Percentiles rank a stretch among this genome's conserved stretches.
Conservation (phyloP, 73 alveolate species). For the Paramecium tetraurelia region DNA sequence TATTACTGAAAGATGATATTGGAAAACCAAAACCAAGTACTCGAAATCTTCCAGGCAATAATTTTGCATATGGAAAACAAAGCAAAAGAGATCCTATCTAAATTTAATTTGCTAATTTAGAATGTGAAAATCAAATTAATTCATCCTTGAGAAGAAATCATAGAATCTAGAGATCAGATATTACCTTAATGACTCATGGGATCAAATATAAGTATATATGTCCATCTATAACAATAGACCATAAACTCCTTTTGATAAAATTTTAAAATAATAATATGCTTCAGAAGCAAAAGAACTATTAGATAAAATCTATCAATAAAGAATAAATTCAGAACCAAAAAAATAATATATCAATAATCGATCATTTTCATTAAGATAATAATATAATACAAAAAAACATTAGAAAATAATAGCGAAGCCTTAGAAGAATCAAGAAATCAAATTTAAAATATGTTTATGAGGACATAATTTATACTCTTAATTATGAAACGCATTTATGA, state of each 20-base stretch:
- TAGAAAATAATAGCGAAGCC: not conserved
- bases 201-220: not conserved
- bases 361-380: not conserved
- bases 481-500: not conserved
- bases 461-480: not conserved
- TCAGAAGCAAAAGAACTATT: not conserved
- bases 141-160: not conserved
- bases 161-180: not conserved
- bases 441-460: not conserved
- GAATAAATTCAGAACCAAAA: not conserved
- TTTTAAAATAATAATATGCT: not conserved
- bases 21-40: constrained; percentile 62
- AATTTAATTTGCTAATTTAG: not conserved
- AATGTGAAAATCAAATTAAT: not conserved
- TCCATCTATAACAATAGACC: not conserved
- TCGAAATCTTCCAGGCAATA: constrained; percentile 36
- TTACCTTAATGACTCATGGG: not conserved
- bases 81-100: constrained; percentile 56
- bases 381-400: not conserved
- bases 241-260: not conserved
- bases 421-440: not conserved
- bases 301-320: not conserved
- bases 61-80: constrained; percentile 63
- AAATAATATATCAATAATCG: not conserved
- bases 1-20: constrained; percentile 64